Evolutionary conservation across 2,329 filamentous ascomycete genomes (phyloP).

Genomic region (Curvularia spicifera): DNA sequence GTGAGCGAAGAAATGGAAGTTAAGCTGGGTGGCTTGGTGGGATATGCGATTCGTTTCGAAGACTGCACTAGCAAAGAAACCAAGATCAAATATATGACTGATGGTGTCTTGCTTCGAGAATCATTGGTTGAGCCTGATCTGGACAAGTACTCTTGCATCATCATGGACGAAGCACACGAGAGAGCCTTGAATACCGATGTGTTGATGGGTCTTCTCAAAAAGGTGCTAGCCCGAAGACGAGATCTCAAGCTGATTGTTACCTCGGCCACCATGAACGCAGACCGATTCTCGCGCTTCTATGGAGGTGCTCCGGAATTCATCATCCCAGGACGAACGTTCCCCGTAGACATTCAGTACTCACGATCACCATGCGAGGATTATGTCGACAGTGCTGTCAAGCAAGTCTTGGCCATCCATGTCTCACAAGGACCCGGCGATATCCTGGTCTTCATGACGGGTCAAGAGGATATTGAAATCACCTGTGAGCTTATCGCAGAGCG

Average conservation of each 20-base stretch:
- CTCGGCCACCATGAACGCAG: constrained; percentile 97
- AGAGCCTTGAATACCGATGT: constrained; percentile 96
- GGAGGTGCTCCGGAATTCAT: constrained; percentile 95
- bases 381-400: constrained; percentile 94
- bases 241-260: constrained; percentile 97
- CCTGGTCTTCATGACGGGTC: constrained; percentile 98
- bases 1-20: constrained; percentile 99
- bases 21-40: constrained; percentile 82
- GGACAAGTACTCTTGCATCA: constrained; percentile 96
- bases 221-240: constrained; percentile 85
- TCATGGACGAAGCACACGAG: constrained; percentile 99
- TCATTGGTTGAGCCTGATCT: constrained; percentile 91
- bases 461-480: constrained; percentile 97
- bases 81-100: constrained; percentile 98
- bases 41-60: constrained; percentile 97
- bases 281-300: constrained; percentile 94
- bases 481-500: constrained; percentile 92
- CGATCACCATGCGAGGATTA: constrained; percentile 96
- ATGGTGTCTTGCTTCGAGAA: constrained; percentile 91
- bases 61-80: constrained; percentile 97
- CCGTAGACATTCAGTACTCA: constrained; percentile 95
- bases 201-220: constrained; percentile 96
- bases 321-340: constrained; percentile 95
- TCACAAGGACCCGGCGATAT: constrained; percentile 94
- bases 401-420: constrained; percentile 93